Base-by-base conservation (phyloP, 805 yeast species). In the Candida sakaeoensis region DNA sequence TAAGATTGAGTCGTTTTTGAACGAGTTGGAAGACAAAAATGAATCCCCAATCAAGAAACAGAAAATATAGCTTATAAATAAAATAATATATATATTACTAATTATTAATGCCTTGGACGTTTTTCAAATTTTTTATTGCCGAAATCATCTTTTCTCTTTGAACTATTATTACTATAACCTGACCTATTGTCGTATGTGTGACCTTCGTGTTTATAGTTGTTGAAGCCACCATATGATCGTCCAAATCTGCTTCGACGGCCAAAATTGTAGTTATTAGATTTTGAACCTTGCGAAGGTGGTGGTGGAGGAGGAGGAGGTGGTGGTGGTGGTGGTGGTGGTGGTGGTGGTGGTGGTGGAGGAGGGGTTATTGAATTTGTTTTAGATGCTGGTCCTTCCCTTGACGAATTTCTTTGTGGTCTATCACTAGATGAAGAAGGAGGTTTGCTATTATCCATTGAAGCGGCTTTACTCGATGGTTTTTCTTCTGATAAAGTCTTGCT, bases 1-100 rank as follows among this genome's bases (percentile, higher is more conserved):
- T 31, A 61, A 56, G 42, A 54, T 66, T 3, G 65, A 61, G 33
- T 42, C 35, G 2, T 65, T 54, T 39, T 54, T 65, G 43, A 47
- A 43, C 4, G 49, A 62, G 0, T 44, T 65, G 33, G 57, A 53
- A 4, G 37, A 42, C 8, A 33, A 13, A 4, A 19, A 18, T 23
- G 33, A 41, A 14, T 41, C 45, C 12, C 43, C 42, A 5, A 12
- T 19, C n/a, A 43, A 45, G 30, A 36, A 23, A 16, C 36, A 33
- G 16, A 33, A 33, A 14, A 23, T 33, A 10, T 12, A 32, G 13
- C 8, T 18, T 12, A 32, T 19, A 8, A 31, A 31, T 9, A 18
- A 31, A 31, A 6, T 16, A 6, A 4, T 17, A 30, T 31, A 17
- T 14, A 33, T 33, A 33, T 14, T n/a, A n/a, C n/a, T n/a, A 27